Percentiles rank a stretch among this genome's conserved stretches.
Conservation (phyloP, 2,329 filamentous ascomycete genomes). For the Phialophora tarda region DNA sequence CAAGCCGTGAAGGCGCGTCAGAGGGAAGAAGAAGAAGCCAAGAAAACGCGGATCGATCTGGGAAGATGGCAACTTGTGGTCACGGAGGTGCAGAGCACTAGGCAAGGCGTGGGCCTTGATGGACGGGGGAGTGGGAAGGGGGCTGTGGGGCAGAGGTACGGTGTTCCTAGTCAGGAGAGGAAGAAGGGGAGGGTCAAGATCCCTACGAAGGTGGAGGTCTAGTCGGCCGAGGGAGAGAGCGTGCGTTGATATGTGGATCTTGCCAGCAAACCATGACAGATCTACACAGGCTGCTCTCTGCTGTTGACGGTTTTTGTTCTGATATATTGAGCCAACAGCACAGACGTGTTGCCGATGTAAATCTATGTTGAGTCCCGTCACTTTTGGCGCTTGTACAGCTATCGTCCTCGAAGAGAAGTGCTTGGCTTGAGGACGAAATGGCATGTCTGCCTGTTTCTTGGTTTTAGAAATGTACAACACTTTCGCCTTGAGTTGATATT, state of each 20-base stretch:
- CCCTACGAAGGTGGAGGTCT: slow-evolving; percentile 62
- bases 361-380: not conserved
- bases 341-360: not conserved
- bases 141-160: slow-evolving; percentile 66
- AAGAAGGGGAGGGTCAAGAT: slow-evolving; percentile 70
- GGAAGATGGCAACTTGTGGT: slow-evolving; percentile 67
- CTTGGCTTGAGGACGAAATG: not conserved
- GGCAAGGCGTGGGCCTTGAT: slow-evolving; percentile 60
- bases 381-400: not conserved
- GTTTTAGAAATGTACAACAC: not conserved
- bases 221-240: slow-evolving; percentile 19
- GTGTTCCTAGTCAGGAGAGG: slow-evolving; percentile 65
- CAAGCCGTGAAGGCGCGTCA: slow-evolving; percentile 52
- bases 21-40: slow-evolving; percentile 48
- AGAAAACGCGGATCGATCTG: slow-evolving; percentile 45
- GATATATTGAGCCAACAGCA: not conserved
- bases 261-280: too few relatives aligned
- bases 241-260: not conserved
- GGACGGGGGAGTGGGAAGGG: slow-evolving; percentile 54
- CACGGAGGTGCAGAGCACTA: slow-evolving; percentile 59
- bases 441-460: not conserved
- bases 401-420: not conserved
- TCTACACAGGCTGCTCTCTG: not conserved
- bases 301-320: not conserved
- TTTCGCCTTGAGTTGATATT: not conserved